These are phyloP conservation scores for Macrolepiota fuliginosa DNA, from an alignment of 768 basidiomycete species.

Conservation along the genomic window DNA sequence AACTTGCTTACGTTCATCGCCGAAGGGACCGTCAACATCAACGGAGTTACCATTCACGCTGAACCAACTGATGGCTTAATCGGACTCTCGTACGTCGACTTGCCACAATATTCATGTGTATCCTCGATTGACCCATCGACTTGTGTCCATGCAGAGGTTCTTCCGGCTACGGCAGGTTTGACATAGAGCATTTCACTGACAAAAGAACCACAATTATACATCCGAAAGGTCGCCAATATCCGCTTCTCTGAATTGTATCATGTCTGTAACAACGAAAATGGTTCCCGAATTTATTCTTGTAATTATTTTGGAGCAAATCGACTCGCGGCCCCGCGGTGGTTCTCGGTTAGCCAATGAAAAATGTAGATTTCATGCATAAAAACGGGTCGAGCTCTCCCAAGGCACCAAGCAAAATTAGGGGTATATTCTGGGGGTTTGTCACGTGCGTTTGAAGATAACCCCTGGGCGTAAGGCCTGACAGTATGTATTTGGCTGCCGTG, in stretches of 20 bases:
- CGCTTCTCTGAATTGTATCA: conserved; percentile 8
- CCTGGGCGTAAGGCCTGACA: too few species aligned
- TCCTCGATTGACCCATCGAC: not conserved
- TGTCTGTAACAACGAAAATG: not conserved
- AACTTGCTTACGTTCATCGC: too few species aligned
- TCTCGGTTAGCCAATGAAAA: not conserved
- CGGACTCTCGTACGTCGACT: conserved; percentile 43
- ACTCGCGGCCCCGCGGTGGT: not conserved
- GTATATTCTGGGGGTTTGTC: too few species aligned
- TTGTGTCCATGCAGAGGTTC: conserved; percentile 29
- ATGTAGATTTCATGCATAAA: not conserved
- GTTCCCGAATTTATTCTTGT: not conserved
- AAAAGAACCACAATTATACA: conserved; percentile 41
- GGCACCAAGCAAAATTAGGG: too few species aligned
- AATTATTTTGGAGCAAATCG: not conserved
- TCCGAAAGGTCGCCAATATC: conserved; percentile 28
- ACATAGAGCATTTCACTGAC: conserved; percentile 49
- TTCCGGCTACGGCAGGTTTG: conserved; percentile 53
- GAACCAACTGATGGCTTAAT: conserved; percentile 35
- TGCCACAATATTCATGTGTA: not conserved
- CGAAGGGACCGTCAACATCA: conserved; percentile 51
- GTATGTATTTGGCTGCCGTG: too few species aligned
- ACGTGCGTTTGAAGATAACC: too few species aligned
- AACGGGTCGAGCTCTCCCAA: too few species aligned
- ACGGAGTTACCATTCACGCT: conserved; percentile 48